Evolutionary conservation across 768 basidiomycete species (phyloP), one percentile per base, ranked within the genome.

Genomic region (Albatrellus ellisii): DNA sequence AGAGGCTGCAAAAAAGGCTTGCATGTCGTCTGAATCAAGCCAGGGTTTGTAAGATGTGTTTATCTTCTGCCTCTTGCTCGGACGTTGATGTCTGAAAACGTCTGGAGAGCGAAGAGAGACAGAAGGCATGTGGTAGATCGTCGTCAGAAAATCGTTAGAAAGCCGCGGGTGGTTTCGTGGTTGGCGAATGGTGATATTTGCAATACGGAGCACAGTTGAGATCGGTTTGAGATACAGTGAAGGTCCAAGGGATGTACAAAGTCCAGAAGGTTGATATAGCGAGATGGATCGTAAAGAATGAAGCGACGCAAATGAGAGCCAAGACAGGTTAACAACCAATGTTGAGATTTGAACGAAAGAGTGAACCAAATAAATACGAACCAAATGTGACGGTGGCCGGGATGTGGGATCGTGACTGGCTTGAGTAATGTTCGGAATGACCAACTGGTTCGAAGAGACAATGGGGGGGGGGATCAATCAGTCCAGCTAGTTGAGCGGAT

Each of bases 1-100:
- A 58, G 65, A 55, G 29, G 62, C 51, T 10, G 62, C 59, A 54
- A 74, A 75, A 55, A 73, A 66, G 45, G 75, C 60, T 48, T 45
- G 46, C 79, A 80, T 81, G 42, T 68, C 62, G 54, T 55, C 59
- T 39, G 56, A 55, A 42, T 54, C 46, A 43, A 57, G 50, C n/a
- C n/a, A n/a, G 20, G 35, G 35, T 7, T 22, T 12, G 46, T 58
- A 43, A 44, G 26, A 41, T 9, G 45, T 44, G 36, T 37, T 9
- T 37, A 17, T 43, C 35, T 37, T 43, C 27, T 43, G 34, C 21
- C 36, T 36, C 35, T 43, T 43, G 17, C 7, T 31, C 18, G 35
- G 20, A 14, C 17, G 25, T 11, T 11, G 14, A 46, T 47, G 38
- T 26, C 43, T 50, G 48, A 43, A 58, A 51, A 55, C 58, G 58